Evolutionary conservation across 164 flowering plant species (phyloP), one percentile per base, ranked within the genome.

Genomic region (Aristolochia fimbriata): DNA sequence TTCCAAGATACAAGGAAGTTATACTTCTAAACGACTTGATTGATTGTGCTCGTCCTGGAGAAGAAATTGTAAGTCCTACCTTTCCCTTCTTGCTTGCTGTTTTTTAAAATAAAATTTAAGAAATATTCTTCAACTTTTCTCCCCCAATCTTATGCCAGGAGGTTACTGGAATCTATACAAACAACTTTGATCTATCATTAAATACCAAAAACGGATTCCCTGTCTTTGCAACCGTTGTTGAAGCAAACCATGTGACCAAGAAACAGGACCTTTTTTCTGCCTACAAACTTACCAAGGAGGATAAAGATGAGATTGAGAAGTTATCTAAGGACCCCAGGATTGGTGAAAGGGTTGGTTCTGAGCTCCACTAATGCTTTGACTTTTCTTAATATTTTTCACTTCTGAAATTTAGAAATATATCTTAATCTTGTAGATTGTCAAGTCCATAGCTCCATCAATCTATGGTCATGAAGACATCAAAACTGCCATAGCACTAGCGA

Each of bases 11-110:
- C 82, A 93, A 93, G 74, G 96, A 93, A 83, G 97, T 93, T 75
- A 93, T 93, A 74, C 78, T 93, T 65, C 66, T 93, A 73, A 93
- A 93, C 74, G 98, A 93, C 73, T 81, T 93, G 17, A 93, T 93
- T 62, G 98, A 93, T 64, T 93, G 91, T 80, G 98, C 96, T n/a
- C 94, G 97, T 27, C 97, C 98, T 16, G 98, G 98, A 31, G 98
- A 93, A 85, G 96, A 93, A 65, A 90, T 93, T 73, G 96, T 90
- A 81, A 21, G 21, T 22, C 30, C 37, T 62, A 58, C 21, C n/a
- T 23, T 47, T 52, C 49, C 15, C 11, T 15, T 48, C 60, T 57
- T 6, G 30, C 46, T 13, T 52, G 55, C 58, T 53, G 19, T 27
- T 17, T 46, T 9, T 12, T 24, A 51, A 21, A 41, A 15, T 37